Percentiles rank a stretch among this genome's conserved stretches.
Conservation (phyloP, 2,329 filamentous ascomycete species). For the Trichophyton verrucosum region DNA sequence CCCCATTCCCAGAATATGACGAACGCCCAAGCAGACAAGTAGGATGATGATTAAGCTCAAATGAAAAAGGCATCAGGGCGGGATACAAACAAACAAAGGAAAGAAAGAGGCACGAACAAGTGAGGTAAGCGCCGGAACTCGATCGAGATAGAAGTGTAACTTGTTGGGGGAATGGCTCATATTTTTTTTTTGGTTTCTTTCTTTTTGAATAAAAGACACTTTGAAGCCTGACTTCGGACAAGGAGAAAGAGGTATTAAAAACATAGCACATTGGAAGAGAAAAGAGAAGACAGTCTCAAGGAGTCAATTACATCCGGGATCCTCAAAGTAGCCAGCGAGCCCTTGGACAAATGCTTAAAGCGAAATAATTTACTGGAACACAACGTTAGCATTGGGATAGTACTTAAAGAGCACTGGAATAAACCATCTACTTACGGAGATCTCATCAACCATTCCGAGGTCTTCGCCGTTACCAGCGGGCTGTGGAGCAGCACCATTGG, state of each 20-base stretch:
- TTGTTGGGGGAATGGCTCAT: neutral
- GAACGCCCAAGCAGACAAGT: neutral
- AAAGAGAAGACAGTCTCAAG: neutral
- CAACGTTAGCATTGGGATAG: neutral
- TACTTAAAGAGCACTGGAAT: no score
- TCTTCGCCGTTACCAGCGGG: slow-evolving; percentile 40
- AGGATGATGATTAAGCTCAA: neutral
- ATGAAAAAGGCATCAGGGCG: neutral
- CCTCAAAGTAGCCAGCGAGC: neutral
- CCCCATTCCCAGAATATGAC: neutral
- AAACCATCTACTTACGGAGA: slow-evolving; percentile 32
- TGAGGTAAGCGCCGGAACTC: neutral
- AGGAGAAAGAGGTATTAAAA: neutral
- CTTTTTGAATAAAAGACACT: neutral
- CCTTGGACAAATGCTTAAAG: neutral
- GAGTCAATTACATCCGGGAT: neutral
- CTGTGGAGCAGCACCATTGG: slow-evolving; percentile 36
- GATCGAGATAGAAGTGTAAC: neutral
- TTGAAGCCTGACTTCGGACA: neutral
- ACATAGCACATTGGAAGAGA: neutral
- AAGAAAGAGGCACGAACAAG: neutral
- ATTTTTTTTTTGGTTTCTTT: neutral
- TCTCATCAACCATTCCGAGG: slow-evolving; percentile 43
- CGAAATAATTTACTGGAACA: neutral
- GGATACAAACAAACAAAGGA: neutral